Conservation (phyloP, 2,329 filamentous ascomycete species). For the Chalara sp. region DNA sequence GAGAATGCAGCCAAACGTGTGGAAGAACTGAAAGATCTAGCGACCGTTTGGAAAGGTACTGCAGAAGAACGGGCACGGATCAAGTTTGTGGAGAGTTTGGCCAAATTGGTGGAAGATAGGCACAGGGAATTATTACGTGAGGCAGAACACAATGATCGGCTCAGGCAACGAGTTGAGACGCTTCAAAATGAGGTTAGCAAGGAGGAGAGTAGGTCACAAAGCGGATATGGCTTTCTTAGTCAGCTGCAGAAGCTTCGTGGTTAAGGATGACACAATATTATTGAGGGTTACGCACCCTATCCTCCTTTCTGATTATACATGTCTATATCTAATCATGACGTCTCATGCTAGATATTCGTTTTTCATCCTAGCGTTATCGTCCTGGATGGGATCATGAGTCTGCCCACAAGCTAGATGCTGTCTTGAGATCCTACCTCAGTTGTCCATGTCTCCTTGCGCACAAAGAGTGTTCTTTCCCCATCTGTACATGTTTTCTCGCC, state of each 20-base stretch:
- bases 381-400: too few species aligned
- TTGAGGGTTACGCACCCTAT: too few species aligned
- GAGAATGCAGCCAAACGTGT: conserved; percentile 69
- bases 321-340: too few species aligned
- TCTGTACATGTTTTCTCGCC: too few species aligned
- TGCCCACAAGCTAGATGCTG: too few species aligned
- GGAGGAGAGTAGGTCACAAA: conserved; percentile 18
- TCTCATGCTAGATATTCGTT: too few species aligned
- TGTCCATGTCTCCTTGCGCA: too few species aligned
- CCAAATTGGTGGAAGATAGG: conserved; percentile 75
- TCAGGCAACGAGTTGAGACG: conserved; percentile 19
- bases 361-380: too few species aligned
- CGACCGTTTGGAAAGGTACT: conserved; percentile 88
- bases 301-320: too few species aligned
- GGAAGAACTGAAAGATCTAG: conserved; percentile 69
- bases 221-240: conserved; percentile 29
- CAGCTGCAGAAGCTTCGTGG: conserved; percentile 29
- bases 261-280: not conserved
- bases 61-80: conserved; percentile 82
- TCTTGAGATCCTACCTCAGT: too few species aligned
- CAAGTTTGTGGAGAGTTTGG: conserved; percentile 75
- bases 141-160: conserved; percentile 21
- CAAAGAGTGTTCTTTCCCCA: too few species aligned
- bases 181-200: conserved; percentile 15
- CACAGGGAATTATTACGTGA: conserved; percentile 27